phyloP scores from a whole-genome alignment of 2,329 filamentous ascomycete species.

The Phaeosphaeriaceae sp. region DNA sequence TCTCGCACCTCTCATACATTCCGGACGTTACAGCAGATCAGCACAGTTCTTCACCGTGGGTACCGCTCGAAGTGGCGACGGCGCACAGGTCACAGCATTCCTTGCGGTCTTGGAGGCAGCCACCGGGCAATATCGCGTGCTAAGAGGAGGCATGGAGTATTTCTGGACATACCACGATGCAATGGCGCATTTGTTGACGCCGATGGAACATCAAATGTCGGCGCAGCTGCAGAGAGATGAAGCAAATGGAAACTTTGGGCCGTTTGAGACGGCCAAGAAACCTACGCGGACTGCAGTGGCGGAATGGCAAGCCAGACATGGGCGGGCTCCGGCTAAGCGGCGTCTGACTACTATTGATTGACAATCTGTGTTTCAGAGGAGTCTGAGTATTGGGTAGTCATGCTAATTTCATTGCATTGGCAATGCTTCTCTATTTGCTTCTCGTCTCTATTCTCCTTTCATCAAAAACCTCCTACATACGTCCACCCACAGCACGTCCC shows the following conservation, averaged over 20 bases:
- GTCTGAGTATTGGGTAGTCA: not conserved
- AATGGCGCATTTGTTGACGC: not conserved
- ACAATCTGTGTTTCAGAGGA: not conserved
- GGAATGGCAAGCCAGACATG: no score
- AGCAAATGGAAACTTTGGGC: no score
- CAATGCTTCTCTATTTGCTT: not conserved
- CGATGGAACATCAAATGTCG: not conserved
- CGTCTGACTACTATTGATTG: no score
- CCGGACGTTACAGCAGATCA: not conserved
- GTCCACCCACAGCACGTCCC: conserved; percentile 24
- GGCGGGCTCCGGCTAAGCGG: no score
- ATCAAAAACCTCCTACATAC: conserved; percentile 24
- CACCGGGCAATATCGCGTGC: no score
- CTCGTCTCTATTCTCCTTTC: conserved; percentile 14
- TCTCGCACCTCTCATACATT: not conserved
- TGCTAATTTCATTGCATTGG: not conserved
- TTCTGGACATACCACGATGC: not conserved
- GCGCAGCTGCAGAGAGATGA: not conserved
- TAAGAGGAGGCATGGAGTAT: not conserved
- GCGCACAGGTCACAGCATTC: not conserved
- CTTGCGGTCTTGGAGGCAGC: no score
- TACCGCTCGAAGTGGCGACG: not conserved
- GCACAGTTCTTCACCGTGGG: not conserved
- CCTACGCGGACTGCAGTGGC: no score
- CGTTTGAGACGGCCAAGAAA: no score